phyloP scores from a whole-genome alignment of 2,329 filamentous ascomycete species.

The Rutstroemia sydowiana region DNA sequence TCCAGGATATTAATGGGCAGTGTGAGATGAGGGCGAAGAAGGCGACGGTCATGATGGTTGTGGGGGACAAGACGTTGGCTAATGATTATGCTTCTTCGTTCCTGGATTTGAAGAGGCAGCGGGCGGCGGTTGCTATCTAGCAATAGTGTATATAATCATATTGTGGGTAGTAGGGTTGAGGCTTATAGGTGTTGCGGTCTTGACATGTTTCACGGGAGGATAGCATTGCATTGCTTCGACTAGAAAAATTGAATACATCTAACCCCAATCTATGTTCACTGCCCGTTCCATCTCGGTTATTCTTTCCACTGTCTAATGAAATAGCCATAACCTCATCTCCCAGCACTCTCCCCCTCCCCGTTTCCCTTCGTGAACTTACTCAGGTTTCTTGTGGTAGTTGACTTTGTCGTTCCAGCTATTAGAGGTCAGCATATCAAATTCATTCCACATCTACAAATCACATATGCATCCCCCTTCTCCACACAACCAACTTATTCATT shows the following conservation, averaged over 20 bases:
- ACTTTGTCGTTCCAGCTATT: slow-evolving; percentile 84
- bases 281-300: not conserved
- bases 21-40: slow-evolving; percentile 61
- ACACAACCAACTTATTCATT: no score
- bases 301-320: not conserved
- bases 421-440: slow-evolving; percentile 14
- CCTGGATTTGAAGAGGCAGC: slow-evolving; percentile 40
- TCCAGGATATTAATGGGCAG: slow-evolving; percentile 52
- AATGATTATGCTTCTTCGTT: slow-evolving; percentile 50
- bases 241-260: slow-evolving; percentile 9
- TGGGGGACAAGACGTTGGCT: slow-evolving; percentile 47
- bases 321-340: not conserved
- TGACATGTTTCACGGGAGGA: not conserved
- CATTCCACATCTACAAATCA: no score
- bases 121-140: slow-evolving; percentile 15
- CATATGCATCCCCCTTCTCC: no score
- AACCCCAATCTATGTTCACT: slow-evolving; percentile 9
- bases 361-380: slow-evolving; percentile 13
- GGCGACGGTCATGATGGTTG: slow-evolving; percentile 52
- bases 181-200: not conserved
- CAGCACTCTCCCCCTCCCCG: not conserved
- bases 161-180: not conserved
- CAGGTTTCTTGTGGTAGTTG: slow-evolving; percentile 77
- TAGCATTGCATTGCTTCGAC: slow-evolving; percentile 7
- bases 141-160: not conserved